Evolutionary conservation across 495 filamentous ascomycete genomes (phyloP).

Genomic region (Podospora bellae-mahoneyi): DNA sequence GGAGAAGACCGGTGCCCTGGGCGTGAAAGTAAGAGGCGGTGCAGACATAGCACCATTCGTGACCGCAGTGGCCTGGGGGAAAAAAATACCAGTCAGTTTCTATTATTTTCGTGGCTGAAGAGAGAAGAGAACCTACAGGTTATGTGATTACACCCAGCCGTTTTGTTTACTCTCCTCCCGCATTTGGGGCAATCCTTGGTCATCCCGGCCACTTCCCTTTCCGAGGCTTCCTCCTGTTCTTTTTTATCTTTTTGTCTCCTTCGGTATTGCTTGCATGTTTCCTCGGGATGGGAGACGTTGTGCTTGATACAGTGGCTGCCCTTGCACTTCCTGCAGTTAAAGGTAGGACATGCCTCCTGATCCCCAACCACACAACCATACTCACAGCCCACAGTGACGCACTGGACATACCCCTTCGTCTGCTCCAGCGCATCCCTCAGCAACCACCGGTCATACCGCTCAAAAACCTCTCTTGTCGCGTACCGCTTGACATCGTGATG

Average conservation of each 20-base stretch:
- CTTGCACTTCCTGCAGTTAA: conserved; percentile 40
- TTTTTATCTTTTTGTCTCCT: conserved; percentile 26
- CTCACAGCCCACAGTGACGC: conserved; percentile 39
- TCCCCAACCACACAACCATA: conserved; percentile 41
- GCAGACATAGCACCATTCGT: conserved; percentile 49
- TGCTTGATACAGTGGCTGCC: conserved; percentile 42
- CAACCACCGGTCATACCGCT: conserved; percentile 35
- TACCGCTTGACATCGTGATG: conserved; percentile 35
- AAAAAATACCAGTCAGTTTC: not conserved
- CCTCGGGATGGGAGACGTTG: conserved; percentile 44
- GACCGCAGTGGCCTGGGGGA: conserved; percentile 35
- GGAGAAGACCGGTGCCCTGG: conserved; percentile 26
- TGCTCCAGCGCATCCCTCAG: conserved; percentile 31
- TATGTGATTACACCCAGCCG: conserved; percentile 50
- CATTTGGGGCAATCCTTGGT: conserved; percentile 47
- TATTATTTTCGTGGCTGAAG: not conserved
- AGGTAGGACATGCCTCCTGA: conserved; percentile 34
- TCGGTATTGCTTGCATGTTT: conserved; percentile 50
- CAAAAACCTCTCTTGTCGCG: conserved; percentile 32
- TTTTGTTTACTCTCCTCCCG: conserved; percentile 41
- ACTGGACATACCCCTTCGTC: conserved; percentile 42
- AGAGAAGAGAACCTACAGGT: conserved; percentile 35
- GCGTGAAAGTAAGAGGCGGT: conserved; percentile 32
- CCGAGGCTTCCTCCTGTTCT: conserved; percentile 39
- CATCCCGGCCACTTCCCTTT: conserved; percentile 36